Evolutionary conservation across 345 rosid genomes (phyloP).

Genomic region (Gossypium anomalum): DNA sequence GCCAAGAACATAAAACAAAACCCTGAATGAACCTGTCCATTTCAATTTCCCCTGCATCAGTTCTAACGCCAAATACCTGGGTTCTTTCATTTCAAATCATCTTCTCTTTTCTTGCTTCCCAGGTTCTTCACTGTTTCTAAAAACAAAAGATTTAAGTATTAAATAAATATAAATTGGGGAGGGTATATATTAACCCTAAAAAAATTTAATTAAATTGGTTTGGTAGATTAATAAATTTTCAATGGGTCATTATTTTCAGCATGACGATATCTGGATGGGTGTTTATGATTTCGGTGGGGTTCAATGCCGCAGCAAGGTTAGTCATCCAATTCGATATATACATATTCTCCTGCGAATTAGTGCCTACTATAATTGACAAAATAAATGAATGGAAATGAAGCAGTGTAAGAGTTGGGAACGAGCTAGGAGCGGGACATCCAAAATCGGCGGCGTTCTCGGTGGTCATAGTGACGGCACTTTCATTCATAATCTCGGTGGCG

Average conservation of each 20-base stretch:
- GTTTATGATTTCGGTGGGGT: slow-evolving; percentile 69
- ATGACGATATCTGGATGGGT: slow-evolving; percentile 60
- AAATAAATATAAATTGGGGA: no score
- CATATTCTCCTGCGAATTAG: not conserved
- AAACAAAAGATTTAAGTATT: no score
- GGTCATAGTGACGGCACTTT: slow-evolving; percentile 35
- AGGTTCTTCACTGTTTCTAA: no score
- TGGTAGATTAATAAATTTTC: not conserved
- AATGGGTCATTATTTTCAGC: slow-evolving; percentile 32
- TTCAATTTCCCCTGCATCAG: no score
- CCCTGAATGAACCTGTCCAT: no score
- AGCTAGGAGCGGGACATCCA: slow-evolving; percentile 74
- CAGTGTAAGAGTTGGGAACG: slow-evolving; percentile 83
- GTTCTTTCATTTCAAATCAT: no score
- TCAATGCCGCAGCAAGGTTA: slow-evolving; percentile 71
- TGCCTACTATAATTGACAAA: not conserved
- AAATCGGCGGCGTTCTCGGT: slow-evolving; percentile 66
- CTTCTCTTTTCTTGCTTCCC: no score
- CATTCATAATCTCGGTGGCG: slow-evolving; percentile 39
- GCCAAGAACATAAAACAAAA: no score
- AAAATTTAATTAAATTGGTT: not conserved
- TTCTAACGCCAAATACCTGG: no score
- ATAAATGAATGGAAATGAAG: not conserved
- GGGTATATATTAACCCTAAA: not conserved
- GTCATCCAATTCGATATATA: not conserved